phyloP scores from a whole-genome alignment of 306 rosid genomes.

The Sphenostylis stenocarpa region DNA sequence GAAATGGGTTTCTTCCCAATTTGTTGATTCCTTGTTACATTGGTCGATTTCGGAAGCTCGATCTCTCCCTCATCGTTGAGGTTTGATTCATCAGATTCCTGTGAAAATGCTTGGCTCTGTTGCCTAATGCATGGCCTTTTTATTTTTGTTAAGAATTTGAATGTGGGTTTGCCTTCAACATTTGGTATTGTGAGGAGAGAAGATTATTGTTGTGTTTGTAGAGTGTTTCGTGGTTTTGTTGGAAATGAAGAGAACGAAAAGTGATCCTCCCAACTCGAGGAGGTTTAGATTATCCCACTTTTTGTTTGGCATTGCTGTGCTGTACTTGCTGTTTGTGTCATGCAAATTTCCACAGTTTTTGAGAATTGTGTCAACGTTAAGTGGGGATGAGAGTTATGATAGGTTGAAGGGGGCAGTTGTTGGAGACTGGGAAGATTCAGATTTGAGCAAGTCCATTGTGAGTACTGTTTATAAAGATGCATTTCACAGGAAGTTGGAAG shows the following conservation, averaged over 20 bases:
- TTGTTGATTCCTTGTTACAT: slow-evolving; percentile 34
- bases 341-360: slow-evolving; percentile 74
- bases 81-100: slow-evolving; percentile 17
- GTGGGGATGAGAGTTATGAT: slow-evolving; percentile 59
- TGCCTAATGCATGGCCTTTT: neutral
- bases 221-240: slow-evolving; percentile 12
- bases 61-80: slow-evolving; percentile 27
- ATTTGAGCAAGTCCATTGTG: slow-evolving; percentile 60
- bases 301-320: slow-evolving; percentile 59
- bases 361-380: slow-evolving; percentile 60
- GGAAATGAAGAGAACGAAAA: slow-evolving; percentile 71
- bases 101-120: slow-evolving; percentile 1
- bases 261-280: slow-evolving; percentile 63
- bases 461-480: slow-evolving; percentile 71
- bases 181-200: slow-evolving; percentile 30
- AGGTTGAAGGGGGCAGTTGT: slow-evolving; percentile 49
- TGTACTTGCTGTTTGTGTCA: slow-evolving; percentile 75
- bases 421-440: slow-evolving; percentile 51
- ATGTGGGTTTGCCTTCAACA: slow-evolving; percentile 8
- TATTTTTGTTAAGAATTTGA: slow-evolving; percentile 23
- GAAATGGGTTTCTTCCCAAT: slow-evolving; percentile 36
- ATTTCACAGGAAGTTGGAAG: slow-evolving; percentile 74
- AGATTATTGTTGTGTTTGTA: slow-evolving; percentile 33
- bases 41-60: slow-evolving; percentile 39
- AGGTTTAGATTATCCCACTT: slow-evolving; percentile 76